A percentile compares a stretch with the other conserved stretches of the same genome.
phyloP scores from a whole-genome alignment of 2,329 filamentous ascomycete species.

The Dryadomyces quercus-mongolicae region DNA sequence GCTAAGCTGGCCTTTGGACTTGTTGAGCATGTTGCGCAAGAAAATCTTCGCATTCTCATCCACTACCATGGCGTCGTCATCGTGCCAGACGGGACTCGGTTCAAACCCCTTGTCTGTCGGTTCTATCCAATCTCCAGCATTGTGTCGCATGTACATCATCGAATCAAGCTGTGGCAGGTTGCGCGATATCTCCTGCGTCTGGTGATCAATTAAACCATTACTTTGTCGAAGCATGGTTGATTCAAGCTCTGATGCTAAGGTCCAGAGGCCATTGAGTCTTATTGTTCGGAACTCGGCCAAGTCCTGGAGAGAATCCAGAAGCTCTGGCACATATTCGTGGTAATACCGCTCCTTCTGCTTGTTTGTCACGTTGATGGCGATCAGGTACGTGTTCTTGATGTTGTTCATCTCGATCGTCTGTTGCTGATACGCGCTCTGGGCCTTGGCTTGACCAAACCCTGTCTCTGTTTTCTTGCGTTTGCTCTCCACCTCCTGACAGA shows the following conservation, averaged over 20 bases:
- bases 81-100: conserved; percentile 92
- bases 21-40: conserved; percentile 79
- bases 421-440: conserved; percentile 82
- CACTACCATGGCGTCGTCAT: conserved; percentile 74
- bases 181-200: conserved; percentile 69
- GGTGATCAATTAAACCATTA: conserved; percentile 56
- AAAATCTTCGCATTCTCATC: conserved; percentile 85
- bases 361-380: conserved; percentile 92
- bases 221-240: conserved; percentile 65
- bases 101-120: conserved; percentile 80
- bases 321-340: conserved; percentile 87
- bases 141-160: conserved; percentile 96
- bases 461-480: conserved; percentile 90
- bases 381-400: conserved; percentile 94
- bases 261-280: conserved; percentile 80
- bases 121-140: conserved; percentile 70
- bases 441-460: conserved; percentile 88
- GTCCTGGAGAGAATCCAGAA: conserved; percentile 88
- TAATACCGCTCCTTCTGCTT: conserved; percentile 97
- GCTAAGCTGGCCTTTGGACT: conserved; percentile 74
- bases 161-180: conserved; percentile 86
- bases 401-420: conserved; percentile 95
- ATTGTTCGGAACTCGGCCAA: conserved; percentile 78
- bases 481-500: conserved; percentile 89
- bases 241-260: conserved; percentile 67